Base-by-base conservation (phyloP, 2,329 filamentous ascomycete species). In the Pezicula neosporulosa region DNA sequence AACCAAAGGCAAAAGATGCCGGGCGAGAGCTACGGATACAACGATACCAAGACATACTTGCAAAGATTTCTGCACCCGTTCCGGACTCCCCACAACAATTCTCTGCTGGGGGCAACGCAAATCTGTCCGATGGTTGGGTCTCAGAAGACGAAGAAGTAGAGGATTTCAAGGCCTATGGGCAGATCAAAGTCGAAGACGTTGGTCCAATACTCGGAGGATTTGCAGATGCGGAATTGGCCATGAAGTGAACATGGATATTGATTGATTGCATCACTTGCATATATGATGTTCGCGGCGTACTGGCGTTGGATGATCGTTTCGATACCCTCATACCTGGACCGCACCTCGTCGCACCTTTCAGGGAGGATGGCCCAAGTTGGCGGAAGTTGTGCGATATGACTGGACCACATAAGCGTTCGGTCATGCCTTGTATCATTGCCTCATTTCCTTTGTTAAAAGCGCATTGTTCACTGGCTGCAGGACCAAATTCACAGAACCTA, bases 21-120 rank as follows among this genome's bases (percentile, higher is more conserved):
- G 77, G 76, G 44, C 80, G 83, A 63, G 80, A 82, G 55, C 73
- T 77, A 43, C 76, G 77, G 51, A 66, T 81, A 21, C 72, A 78
- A 46, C 79, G 78, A 49, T 86, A 85, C 64, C 81, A 84, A 59
- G 77, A 78, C 57, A 76, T 86, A 44, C 74, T 86, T 15, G 79
- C 81, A 16, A 84, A 81, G 59, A 73, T 86, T 9, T 77, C 76
- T 15, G 65, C 70, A 33, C 66, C 72, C 15, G 75, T 81, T 49
- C 70, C 44, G 69, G 76, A 49, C 45, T 51, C 48, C 45, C 42
- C 57, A 58, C 60, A 58, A 56, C 59, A 58, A 73, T 39, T 58
- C 47, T 56, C 57, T 21, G 50, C 52, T 27, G 58, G 61, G 27
- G 56, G 50, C 52, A 62, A 59, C 50, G 57, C 55, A 35, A 55